Evolutionary conservation across 179 eudicot genomes (phyloP).

Genomic region (Sideroxylon spinosum): DNA sequence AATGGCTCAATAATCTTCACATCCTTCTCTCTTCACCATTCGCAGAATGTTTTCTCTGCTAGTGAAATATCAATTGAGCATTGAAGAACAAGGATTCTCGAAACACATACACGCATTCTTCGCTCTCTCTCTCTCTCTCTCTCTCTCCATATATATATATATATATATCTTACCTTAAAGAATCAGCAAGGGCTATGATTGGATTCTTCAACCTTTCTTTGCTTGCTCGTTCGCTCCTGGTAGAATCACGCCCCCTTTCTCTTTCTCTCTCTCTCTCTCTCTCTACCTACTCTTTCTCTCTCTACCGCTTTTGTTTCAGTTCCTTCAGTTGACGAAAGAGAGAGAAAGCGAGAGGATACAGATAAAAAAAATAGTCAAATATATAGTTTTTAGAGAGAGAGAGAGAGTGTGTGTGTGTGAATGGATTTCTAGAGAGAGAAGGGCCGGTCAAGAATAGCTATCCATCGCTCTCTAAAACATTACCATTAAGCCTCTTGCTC

Average conservation of each 20-base stretch:
- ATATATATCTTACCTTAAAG: conserved; percentile 4
- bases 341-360: not conserved
- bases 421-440: not conserved
- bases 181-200: not conserved
- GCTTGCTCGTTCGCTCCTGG: not conserved
- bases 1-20: conserved; percentile 13
- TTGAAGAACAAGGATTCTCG: not conserved
- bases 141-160: too few relatives aligned
- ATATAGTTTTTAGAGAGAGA: conserved; percentile 11
- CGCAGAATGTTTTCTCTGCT: not conserved
- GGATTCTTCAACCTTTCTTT: conserved; percentile 11
- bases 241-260: not conserved
- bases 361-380: conserved; percentile 14
- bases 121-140: not conserved
- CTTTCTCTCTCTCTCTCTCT: not conserved
- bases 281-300: conserved; percentile 1
- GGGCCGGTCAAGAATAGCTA: not conserved
- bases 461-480: conserved; percentile 9
- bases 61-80: not conserved
- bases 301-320: not conserved
- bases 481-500: not conserved
- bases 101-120: not conserved
- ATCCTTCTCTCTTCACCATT: conserved; percentile 1
- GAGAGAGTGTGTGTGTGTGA: not conserved
- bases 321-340: conserved; percentile 22